Evolutionary conservation across 257 asterid genomes (phyloP), one percentile per base, ranked within the genome.

Genomic region (Avicennia marina): DNA sequence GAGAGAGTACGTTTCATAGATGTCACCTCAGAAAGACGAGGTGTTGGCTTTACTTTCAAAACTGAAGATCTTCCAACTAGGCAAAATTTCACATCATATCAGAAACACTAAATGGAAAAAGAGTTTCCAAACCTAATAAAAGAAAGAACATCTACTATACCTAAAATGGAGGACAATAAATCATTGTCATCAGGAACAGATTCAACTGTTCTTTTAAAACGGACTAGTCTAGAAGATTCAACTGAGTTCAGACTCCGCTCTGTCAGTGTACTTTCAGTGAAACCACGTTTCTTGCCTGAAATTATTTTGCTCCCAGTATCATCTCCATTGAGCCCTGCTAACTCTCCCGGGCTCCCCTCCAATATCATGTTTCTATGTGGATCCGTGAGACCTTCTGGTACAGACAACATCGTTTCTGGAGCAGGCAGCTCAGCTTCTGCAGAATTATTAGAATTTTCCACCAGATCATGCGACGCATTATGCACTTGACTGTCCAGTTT

Each of bases 151-250:
- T 13, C 10, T 41, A 45, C 22, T 19, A 22, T 78, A 91, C 98
- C 98, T 72, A 91, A 78, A 66, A 91, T 91, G 45, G 98, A 91
- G 52, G 96, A 91, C 65, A 91, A 74, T 70, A 85, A 66, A 78
- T 91, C 96, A 70, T 85, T 87, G 56, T 91, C 96, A 73, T 85
- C 88, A n/a, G 96, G 98, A 62, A 86, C 61, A 40, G 90, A 71
- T 53, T 84, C 96, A 34, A 62, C 71, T 6, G 87, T 78, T 73
- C 77, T 68, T 80, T 77, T 88, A 43, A 72, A 69, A 51, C 73
- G 87, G 63, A 86, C 81, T 66, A 76, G 67, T 75, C 95, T 77
- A 12, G 86, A 81, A 44, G 96, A 85, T 70, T 83, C 96, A 32
- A 78, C 82, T 41, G 98, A 83, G 76, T 91, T 76, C 52, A 85